Evolutionary conservation across 257 asterid genomes (phyloP), one percentile per base, ranked within the genome.

Genomic region (Prunella vulgaris): DNA sequence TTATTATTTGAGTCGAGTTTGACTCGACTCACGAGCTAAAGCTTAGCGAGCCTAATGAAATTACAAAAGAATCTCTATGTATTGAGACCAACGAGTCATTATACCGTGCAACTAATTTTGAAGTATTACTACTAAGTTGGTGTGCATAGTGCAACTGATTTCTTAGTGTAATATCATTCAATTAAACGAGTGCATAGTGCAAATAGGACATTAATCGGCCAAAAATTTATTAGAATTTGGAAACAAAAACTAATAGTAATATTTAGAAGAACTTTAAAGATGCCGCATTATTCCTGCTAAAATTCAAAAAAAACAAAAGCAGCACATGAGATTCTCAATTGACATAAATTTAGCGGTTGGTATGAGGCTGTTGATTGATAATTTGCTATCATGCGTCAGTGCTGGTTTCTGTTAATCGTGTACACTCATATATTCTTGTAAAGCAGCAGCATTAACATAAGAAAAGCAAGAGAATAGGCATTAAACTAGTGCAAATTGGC

Each of bases 381-480:
- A 52, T 13, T 40, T 61, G 14, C 49, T 67, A 18, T 53, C 38
- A 54, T 53, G 5, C 30, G 33, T 14, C 20, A 60, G 24, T 58
- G 38, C 64, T 48, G 15, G 28, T 27, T 70, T 56, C 66, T 56
- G 69, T 69, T 69, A 10, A 60, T 54, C 44, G n/a, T 72, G 75
- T 51, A 64, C 68, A 52, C 56, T 61, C 20, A 40, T 66, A 20
- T 77, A 70, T 66, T 68, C 74, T 64, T 60, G 30, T 10, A 66
- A 77, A 67, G 62, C 37, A 60, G 63, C 13, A 71, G 20, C 62
- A 52, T 32, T 59, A 42, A 15, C 7, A 46, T 10, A 28, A 46
- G 0, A 59, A 32, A 52, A 64, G 64, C 5, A 60, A 27, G 63
- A 75, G 77, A 75, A 77, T 77, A 81, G 68, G 79, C 76, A 81